phyloP scores from a whole-genome alignment of 75 land plant species.

The Cupressus sempervirens region DNA sequence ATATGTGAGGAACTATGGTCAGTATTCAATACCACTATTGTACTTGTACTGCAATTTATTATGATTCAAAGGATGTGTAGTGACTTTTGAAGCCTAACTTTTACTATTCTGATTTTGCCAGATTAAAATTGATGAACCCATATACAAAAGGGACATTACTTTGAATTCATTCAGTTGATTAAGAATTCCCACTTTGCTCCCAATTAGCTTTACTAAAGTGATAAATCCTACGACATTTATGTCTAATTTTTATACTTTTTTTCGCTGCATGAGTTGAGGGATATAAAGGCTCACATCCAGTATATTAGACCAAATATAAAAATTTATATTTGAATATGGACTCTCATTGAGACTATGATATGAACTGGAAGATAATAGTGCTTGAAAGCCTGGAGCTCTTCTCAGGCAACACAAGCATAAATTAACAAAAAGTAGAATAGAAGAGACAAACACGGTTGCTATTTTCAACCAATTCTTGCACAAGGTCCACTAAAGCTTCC shows the following conservation, averaged over 20 bases:
- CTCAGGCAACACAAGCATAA: no score
- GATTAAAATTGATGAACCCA: not conserved
- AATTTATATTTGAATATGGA: no score
- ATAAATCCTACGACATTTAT: not conserved
- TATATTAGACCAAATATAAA: no score
- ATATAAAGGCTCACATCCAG: no score
- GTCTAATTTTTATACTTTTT: not conserved
- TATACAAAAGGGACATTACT: not conserved
- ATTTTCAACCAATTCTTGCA: no score
- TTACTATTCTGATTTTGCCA: not conserved
- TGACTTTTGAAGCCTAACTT: not conserved
- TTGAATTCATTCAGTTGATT: not conserved
- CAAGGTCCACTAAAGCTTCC: no score
- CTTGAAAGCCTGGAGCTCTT: no score
- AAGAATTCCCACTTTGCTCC: not conserved
- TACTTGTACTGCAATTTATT: not conserved
- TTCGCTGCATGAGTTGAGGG: no score
- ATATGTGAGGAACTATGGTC: constrained; percentile 33
- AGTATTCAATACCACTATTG: not conserved
- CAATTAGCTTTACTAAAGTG: not conserved
- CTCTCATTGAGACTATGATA: no score
- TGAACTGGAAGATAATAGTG: no score
- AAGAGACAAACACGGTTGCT: no score
- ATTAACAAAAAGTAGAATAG: no score
- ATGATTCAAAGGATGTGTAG: not conserved